A percentile compares a stretch with the other conserved stretches of the same genome.
Evolutionary conservation across 371 early-diverging fungal genomes (phyloP).

Genomic region (Apophysomyces variabilis): DNA sequence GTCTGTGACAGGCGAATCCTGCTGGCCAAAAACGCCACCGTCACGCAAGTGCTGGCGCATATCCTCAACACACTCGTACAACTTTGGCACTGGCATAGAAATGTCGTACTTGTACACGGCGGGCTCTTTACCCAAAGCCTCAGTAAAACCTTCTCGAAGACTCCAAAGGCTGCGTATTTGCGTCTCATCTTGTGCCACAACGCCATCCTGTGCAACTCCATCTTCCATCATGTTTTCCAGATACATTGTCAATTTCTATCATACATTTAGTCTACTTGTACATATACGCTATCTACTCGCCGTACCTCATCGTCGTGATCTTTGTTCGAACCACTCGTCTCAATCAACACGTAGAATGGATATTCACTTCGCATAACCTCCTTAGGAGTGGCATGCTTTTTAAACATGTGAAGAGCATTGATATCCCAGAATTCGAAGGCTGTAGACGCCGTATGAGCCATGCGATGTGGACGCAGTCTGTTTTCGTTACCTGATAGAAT

Average conservation of each 20-base stretch:
- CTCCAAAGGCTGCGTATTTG: slow-evolving; percentile 81
- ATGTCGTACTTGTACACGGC: slow-evolving; percentile 93
- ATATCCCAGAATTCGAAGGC: slow-evolving; percentile 98
- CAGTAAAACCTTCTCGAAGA: slow-evolving; percentile 93
- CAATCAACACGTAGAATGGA: slow-evolving; percentile 93
- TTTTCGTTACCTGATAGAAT: slow-evolving; percentile 77
- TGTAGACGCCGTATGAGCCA: slow-evolving; percentile 3
- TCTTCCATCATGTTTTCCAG: slow-evolving; percentile 73
- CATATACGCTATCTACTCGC: background rate
- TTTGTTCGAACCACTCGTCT: slow-evolving; percentile 91
- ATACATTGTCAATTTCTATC: slow-evolving; percentile 69
- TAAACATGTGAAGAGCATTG: slow-evolving; percentile 69
- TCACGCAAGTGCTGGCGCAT: slow-evolving; percentile 70
- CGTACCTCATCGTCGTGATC: slow-evolving; percentile 86
- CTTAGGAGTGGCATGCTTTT: slow-evolving; percentile 63
- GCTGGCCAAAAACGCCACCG: slow-evolving; percentile 57
- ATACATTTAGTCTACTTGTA: background rate
- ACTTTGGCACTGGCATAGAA: slow-evolving; percentile 81
- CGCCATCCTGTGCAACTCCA: slow-evolving; percentile 83
- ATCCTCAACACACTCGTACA: slow-evolving; percentile 87
- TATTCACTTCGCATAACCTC: slow-evolving; percentile 68
- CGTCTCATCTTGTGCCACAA: slow-evolving; percentile 87
- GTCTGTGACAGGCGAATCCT: slow-evolving; percentile 64
- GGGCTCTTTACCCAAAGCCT: slow-evolving; percentile 84
- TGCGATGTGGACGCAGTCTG: background rate